Base-by-base conservation (phyloP, 306 rosid genomes). In the Casuarina equisetifolia region DNA sequence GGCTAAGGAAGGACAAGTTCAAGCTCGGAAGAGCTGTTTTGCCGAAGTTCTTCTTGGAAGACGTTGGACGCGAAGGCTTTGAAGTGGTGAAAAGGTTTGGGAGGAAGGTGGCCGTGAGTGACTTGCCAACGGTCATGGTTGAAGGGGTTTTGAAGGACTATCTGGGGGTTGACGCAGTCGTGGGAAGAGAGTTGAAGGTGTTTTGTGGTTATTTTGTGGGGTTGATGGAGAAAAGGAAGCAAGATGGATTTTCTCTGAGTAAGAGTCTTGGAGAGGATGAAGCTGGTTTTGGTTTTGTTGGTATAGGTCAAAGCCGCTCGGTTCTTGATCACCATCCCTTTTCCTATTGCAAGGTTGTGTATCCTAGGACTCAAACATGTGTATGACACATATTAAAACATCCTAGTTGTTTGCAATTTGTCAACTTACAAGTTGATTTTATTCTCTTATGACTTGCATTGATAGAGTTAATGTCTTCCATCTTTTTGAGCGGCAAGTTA, bases 111-210 rank as follows among this genome's bases (percentile, higher is more conserved):
- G 94, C 74, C 4, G 77, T 84, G 0, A 88, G 88, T 79, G 80
- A 85, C 75, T 69, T 92, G 74, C 97, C 95, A 2, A 86, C 82
- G 78, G 53, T 87, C 52, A 92, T 92, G 97, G 93, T 87, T 66
- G 90, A 87, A 78, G 87, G 87, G 20, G 83, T 92, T 70, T 70
- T 90, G 69, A 84, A 81, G 46, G 95, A 90, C 43, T 90, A 81
- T 70, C 52, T 92, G 16, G 89, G 88, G 5, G 91, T 83, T 36
- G 91, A 90, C 8, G 77, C 36, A 44, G 84, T 92, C 64, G 50
- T 79, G 3, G 97, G 90, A 20, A 89, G 90, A 82, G 95, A 92
- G 12, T 63, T 92, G 2, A 83, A 74, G 69, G 85, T 84, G 15
- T 85, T 84, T 35, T 62, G 70, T 51, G 89, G 94, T 11, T 90